Conservation (phyloP, 352 stramenopile species). For the Globisporangium viniferum region DNA sequence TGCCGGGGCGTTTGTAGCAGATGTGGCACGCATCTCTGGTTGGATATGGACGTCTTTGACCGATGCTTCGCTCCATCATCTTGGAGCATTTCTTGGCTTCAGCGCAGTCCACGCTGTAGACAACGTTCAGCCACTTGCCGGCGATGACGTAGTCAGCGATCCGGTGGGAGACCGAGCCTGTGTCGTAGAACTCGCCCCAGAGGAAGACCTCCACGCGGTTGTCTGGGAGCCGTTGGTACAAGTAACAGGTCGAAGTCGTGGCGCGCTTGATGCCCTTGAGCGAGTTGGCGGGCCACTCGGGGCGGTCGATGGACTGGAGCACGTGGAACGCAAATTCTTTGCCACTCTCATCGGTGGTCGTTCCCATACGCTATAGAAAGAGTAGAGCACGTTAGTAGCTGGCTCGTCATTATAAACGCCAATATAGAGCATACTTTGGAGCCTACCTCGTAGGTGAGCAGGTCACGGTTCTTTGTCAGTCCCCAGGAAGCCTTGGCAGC, state of each 20-base stretch:
- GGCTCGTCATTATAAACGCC: not conserved
- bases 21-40: slow-evolving; percentile 26
- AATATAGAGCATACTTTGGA: not conserved
- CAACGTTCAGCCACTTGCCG: slow-evolving; percentile 20
- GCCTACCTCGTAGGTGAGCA: slow-evolving; percentile 34
- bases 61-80: not conserved
- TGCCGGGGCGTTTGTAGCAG: slow-evolving; percentile 20
- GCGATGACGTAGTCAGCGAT: slow-evolving; percentile 14
- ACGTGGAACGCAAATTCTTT: slow-evolving; percentile 38
- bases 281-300: slow-evolving; percentile 35
- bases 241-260: slow-evolving; percentile 30
- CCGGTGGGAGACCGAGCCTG: slow-evolving; percentile 10
- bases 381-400: slow-evolving; percentile 5
- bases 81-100: slow-evolving; percentile 6
- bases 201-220: slow-evolving; percentile 34
- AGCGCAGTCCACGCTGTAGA: slow-evolving; percentile 12
- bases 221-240: slow-evolving; percentile 28
- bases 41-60: not conserved
- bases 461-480: slow-evolving; percentile 26
- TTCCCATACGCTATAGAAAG: slow-evolving; percentile 23
- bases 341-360: slow-evolving; percentile 22
- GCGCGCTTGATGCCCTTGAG: slow-evolving; percentile 31
- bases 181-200: slow-evolving; percentile 27
- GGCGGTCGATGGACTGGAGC: slow-evolving; percentile 36
- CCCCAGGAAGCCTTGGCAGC: slow-evolving; percentile 28